Percentiles rank a stretch among this genome's conserved stretches.
Evolutionary conservation across 306 rosid genomes (phyloP).

Genomic region (Cucumis cinereus): DNA sequence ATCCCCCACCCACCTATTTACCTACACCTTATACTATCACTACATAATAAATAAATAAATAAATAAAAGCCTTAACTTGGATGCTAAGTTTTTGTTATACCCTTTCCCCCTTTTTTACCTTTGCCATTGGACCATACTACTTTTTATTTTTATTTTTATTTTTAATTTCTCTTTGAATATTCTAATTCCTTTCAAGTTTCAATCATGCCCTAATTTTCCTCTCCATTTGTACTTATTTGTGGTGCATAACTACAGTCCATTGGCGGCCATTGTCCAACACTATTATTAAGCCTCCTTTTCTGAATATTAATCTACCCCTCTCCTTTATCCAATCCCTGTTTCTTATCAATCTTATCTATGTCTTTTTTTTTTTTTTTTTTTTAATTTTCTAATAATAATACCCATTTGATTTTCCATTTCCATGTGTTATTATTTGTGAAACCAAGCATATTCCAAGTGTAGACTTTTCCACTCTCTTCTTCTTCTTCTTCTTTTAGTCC

Average conservation of each 20-base stretch:
- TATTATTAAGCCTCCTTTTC: background rate
- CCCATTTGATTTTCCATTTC: background rate
- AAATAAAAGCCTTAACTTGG: background rate
- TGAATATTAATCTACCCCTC: background rate
- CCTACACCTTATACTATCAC: background rate
- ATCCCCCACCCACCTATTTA: background rate
- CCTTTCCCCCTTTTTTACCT: background rate
- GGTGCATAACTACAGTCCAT: background rate
- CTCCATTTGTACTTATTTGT: background rate
- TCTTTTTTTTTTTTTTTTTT: no score
- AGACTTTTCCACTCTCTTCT: background rate
- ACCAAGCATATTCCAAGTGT: background rate
- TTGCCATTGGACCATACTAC: background rate
- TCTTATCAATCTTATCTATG: background rate
- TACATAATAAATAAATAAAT: no score
- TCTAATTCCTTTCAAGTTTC: background rate
- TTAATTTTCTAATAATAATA: background rate
- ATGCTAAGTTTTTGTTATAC: constrained; percentile 1
- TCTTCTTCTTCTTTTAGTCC: background rate
- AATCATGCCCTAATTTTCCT: background rate
- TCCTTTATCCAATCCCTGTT: background rate
- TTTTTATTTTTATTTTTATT: no score
- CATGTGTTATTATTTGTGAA: background rate
- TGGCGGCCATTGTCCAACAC: background rate
- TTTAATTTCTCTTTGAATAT: background rate